phyloP scores from a whole-genome alignment of 805 yeast genomes.

The Blastobotrys chiropterorum region DNA sequence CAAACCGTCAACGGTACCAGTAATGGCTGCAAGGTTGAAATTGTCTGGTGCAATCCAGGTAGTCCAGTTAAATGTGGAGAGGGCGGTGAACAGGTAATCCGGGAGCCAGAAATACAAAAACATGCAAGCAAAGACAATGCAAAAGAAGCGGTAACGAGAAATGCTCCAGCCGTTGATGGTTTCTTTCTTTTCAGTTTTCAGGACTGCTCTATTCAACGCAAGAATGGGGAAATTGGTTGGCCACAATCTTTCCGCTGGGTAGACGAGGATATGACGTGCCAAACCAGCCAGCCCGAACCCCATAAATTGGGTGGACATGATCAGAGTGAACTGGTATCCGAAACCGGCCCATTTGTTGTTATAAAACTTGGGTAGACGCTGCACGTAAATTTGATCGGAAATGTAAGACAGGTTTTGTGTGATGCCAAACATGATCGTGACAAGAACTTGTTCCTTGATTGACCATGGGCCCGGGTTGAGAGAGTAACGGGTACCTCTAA shows the following conservation, averaged over 20 bases:
- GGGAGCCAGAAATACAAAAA: slow-evolving; percentile 55
- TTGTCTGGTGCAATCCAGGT: slow-evolving; percentile 53
- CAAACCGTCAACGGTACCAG: slow-evolving; percentile 36
- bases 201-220: slow-evolving; percentile 49
- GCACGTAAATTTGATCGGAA: slow-evolving; percentile 20
- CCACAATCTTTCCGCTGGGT: slow-evolving; percentile 59
- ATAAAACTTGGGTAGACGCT: slow-evolving; percentile 29
- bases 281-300: slow-evolving; percentile 66
- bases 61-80: slow-evolving; percentile 52
- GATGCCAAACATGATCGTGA: slow-evolving; percentile 33
- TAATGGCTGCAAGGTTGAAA: slow-evolving; percentile 42
- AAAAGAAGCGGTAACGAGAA: slow-evolving; percentile 40
- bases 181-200: slow-evolving; percentile 21
- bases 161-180: slow-evolving; percentile 43
- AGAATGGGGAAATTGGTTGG: slow-evolving; percentile 55
- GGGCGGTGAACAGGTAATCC: slow-evolving; percentile 49
- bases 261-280: slow-evolving; percentile 50
- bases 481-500: slow-evolving; percentile 36
- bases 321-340: slow-evolving; percentile 42
- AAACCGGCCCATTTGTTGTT: slow-evolving; percentile 29
- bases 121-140: slow-evolving; percentile 31
- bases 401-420: slow-evolving; percentile 17
- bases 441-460: slow-evolving; percentile 57
- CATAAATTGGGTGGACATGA: slow-evolving; percentile 53
- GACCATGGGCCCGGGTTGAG: slow-evolving; percentile 61